Evolutionary conservation across 805 yeast species (phyloP).

Genomic region (Hermanozyma aechmeae): DNA sequence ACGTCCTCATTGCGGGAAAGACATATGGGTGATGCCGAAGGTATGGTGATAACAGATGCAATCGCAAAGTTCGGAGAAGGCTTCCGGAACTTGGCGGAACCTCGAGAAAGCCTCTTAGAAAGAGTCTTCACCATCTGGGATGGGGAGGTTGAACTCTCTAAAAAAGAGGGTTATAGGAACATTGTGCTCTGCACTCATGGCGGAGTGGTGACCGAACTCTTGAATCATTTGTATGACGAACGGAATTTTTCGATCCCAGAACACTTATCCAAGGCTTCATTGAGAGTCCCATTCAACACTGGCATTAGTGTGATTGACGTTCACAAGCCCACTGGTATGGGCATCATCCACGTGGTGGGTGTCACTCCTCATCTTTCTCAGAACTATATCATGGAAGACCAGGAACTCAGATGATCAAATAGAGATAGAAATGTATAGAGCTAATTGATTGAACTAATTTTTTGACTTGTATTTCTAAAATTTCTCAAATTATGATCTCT

Average conservation of each 20-base stretch:
- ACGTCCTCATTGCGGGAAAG: slow-evolving; percentile 51
- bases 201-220: slow-evolving; percentile 61
- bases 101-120: slow-evolving; percentile 30
- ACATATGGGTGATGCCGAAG: slow-evolving; percentile 68
- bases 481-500: no score
- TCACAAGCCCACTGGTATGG: slow-evolving; percentile 28
- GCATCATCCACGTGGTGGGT: slow-evolving; percentile 47
- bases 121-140: slow-evolving; percentile 44
- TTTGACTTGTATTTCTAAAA: no score
- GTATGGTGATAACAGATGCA: slow-evolving; percentile 64
- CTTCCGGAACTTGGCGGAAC: slow-evolving; percentile 63
- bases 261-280: slow-evolving; percentile 27
- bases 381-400: no score
- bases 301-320: slow-evolving; percentile 62
- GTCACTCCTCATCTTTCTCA: slow-evolving; percentile 63
- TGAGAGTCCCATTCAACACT: slow-evolving; percentile 65
- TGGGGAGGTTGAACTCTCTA: slow-evolving; percentile 27
- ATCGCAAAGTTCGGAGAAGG: slow-evolving; percentile 44
- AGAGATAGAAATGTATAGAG: no score
- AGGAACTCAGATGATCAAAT: no score
- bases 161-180: slow-evolving; percentile 30
- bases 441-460: no score
- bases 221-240: slow-evolving; percentile 39
- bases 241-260: slow-evolving; percentile 27
- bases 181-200: slow-evolving; percentile 70